These are phyloP conservation scores for Coniophora puteana DNA, from an alignment of 1,284 basidiomycete species.

Conservation along the genomic window DNA sequence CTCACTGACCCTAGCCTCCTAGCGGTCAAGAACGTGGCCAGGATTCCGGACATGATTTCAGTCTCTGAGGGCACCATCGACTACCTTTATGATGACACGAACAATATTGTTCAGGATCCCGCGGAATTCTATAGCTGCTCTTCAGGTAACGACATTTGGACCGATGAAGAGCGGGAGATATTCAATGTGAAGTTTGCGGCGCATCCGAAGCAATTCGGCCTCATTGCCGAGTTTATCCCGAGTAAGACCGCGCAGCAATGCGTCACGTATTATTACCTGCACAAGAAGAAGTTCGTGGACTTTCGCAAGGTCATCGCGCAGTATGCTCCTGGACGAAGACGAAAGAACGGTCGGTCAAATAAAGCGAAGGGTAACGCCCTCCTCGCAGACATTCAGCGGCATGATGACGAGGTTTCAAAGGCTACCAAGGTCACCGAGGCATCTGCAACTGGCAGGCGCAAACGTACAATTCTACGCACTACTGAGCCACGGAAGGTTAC, in stretches of 20 bases:
- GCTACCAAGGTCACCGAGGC: conserved; percentile 25
- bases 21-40: conserved; percentile 84
- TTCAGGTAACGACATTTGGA: conserved; percentile 81
- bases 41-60: conserved; percentile 89
- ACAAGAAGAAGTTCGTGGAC: conserved; percentile 86
- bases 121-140: conserved; percentile 72
- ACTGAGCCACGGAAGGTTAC: conserved; percentile 28
- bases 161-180: conserved; percentile 76
- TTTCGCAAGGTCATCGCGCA: conserved; percentile 74
- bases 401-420: conserved; percentile 62
- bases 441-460: conserved; percentile 26
- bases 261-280: conserved; percentile 92
- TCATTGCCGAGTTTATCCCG: conserved; percentile 78
- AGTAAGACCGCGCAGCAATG: conserved; percentile 90
- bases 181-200: conserved; percentile 83
- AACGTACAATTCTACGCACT: conserved; percentile 25
- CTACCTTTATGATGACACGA: conserved; percentile 79
- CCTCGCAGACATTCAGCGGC: conserved; percentile 72
- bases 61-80: conserved; percentile 60
- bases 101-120: conserved; percentile 79
- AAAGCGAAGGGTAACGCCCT: conserved; percentile 78
- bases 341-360: conserved; percentile 51
- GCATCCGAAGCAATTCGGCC: conserved; percentile 91
- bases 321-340: conserved; percentile 62
- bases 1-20: conserved; percentile 89